Conservation (phyloP, 2,329 filamentous ascomycete genomes). For the Orbilia quercus region DNA sequence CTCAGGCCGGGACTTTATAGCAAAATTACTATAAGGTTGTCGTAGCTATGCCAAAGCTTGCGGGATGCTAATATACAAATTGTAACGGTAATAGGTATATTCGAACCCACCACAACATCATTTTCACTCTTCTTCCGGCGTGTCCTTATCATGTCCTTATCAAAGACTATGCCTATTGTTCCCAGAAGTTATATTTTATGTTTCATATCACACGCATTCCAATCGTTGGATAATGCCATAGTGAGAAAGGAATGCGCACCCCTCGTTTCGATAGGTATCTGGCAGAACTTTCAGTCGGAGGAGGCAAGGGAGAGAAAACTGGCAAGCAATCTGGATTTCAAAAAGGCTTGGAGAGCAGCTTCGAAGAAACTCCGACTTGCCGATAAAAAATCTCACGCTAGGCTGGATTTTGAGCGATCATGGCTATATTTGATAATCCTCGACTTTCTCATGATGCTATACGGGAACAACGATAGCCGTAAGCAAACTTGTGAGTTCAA, state of each 20-base stretch:
- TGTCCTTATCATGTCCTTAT: slow-evolving; percentile 85
- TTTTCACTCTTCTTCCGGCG: slow-evolving; percentile 92
- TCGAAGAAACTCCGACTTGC: slow-evolving; percentile 86
- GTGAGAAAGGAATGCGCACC: slow-evolving; percentile 97
- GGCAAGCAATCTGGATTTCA: slow-evolving; percentile 77
- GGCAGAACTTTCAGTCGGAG: slow-evolving; percentile 90
- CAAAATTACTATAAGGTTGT: too few relatives aligned
- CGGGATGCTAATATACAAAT: background rate
- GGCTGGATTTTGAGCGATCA: slow-evolving; percentile 87
- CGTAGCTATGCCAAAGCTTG: background rate
- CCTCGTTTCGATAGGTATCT: slow-evolving; percentile 91
- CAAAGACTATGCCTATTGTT: slow-evolving; percentile 72
- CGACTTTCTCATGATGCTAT: slow-evolving; percentile 82
- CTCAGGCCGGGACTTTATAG: background rate
- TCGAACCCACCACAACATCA: slow-evolving; percentile 78
- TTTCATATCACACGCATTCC: slow-evolving; percentile 91
- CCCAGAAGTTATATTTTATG: slow-evolving; percentile 85
- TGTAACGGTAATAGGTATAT: slow-evolving; percentile 70
- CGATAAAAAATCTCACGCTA: slow-evolving; percentile 80
- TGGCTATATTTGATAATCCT: slow-evolving; percentile 90
- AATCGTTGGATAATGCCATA: slow-evolving; percentile 87
- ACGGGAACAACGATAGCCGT: slow-evolving; percentile 60
- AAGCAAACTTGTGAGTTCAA: slow-evolving; percentile 2
- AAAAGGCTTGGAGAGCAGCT: slow-evolving; percentile 90
- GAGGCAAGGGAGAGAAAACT: slow-evolving; percentile 77